These are phyloP conservation scores for Eucalyptus microcorys DNA, from an alignment of 345 rosid genomes.

Conservation along the genomic window DNA sequence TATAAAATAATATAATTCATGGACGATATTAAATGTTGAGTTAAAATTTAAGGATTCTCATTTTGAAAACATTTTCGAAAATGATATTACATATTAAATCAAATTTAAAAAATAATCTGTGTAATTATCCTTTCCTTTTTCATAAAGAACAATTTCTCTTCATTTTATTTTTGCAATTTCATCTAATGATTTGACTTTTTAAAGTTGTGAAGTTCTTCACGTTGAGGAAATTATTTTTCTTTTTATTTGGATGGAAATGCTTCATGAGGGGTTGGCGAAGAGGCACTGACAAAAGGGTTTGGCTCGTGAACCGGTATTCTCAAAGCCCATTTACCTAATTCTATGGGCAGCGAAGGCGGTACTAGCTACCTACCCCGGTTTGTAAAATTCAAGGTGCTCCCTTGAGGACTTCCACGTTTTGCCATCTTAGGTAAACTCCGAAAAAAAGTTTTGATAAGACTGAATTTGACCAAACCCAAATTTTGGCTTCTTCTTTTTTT, in stretches of 20 bases:
- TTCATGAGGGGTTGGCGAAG: not conserved
- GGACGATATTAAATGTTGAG: fast-evolving
- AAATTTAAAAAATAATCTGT: no score
- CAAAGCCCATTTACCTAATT: not conserved
- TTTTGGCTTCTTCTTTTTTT: not conserved
- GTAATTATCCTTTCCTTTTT: no score
- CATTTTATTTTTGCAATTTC: not conserved
- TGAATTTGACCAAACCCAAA: not conserved
- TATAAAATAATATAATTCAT: no score
- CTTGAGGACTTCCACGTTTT: not conserved
- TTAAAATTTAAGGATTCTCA: no score
- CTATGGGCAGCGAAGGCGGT: not conserved
- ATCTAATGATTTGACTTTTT: not conserved
- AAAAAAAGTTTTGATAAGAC: not conserved
- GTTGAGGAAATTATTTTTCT: not conserved
- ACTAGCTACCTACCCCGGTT: not conserved
- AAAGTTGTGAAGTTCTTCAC: not conserved
- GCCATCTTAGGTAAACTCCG: not conserved
- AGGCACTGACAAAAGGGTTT: not conserved
- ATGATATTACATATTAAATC: no score
- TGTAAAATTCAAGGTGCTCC: not conserved
- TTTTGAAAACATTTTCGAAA: no score
- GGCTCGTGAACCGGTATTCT: not conserved
- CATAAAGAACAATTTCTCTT: not conserved
- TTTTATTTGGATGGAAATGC: not conserved